These are phyloP conservation scores for Melampsora americana DNA, from an alignment of 1,284 basidiomycete species.

Conservation along the genomic window DNA sequence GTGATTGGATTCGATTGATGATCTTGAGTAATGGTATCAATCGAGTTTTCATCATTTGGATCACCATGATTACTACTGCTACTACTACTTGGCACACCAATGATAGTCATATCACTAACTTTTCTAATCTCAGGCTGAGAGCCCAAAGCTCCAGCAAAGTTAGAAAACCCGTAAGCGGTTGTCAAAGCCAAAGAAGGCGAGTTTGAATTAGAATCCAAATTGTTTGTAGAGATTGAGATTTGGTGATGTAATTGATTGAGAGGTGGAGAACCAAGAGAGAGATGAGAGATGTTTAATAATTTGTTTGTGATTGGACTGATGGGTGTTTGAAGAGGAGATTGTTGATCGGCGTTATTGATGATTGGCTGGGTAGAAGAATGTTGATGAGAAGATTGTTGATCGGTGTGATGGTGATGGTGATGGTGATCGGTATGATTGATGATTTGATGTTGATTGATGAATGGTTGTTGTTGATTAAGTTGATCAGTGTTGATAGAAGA, in stretches of 20 bases:
- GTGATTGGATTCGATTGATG: not conserved
- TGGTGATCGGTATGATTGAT: too few species aligned
- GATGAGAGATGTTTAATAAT: not conserved
- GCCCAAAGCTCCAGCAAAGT: constrained; percentile 36
- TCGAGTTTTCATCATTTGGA: not conserved
- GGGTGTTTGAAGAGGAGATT: not conserved
- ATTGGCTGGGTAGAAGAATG: too few species aligned
- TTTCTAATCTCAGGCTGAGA: constrained; percentile 39
- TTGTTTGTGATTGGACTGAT: not conserved
- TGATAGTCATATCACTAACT: constrained; percentile 43
- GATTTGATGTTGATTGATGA: too few species aligned
- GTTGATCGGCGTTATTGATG: too few species aligned
- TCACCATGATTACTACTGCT: not conserved
- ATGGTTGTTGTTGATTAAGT: too few species aligned
- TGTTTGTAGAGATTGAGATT: not conserved
- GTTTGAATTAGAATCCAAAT: too few species aligned
- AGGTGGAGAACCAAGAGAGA: not conserved
- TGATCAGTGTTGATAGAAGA: too few species aligned
- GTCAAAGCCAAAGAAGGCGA: not conserved
- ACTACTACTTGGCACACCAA: not conserved
- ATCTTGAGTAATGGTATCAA: constrained; percentile 23
- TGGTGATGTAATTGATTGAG: not conserved
- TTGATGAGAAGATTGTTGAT: too few species aligned
- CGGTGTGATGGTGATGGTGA: too few species aligned
- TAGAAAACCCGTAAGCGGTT: constrained; percentile 26